phyloP scores from a whole-genome alignment of 495 filamentous ascomycete genomes.

The Podospora anserina region DNA sequence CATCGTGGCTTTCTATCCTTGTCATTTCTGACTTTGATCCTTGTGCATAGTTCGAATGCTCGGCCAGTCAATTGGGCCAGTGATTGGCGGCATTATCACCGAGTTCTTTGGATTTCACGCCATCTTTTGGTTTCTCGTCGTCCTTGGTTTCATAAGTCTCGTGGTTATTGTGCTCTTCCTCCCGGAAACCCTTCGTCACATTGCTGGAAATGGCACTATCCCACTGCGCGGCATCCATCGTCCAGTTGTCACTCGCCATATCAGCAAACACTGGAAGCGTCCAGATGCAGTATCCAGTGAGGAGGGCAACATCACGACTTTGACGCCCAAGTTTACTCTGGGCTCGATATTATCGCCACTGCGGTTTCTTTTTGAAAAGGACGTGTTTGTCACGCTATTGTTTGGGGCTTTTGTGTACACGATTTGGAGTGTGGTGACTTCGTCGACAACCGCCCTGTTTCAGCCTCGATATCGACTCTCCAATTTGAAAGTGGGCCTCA shows the following conservation, averaged over 20 bases:
- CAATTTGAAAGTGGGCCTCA: slow-evolving; percentile 50
- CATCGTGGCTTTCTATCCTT: neutral
- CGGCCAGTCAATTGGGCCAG: slow-evolving; percentile 55
- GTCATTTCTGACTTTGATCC: neutral
- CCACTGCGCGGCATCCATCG: slow-evolving; percentile 34
- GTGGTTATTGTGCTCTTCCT: slow-evolving; percentile 46
- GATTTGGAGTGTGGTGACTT: slow-evolving; percentile 33
- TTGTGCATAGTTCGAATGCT: slow-evolving; percentile 33
- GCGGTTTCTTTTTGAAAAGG: slow-evolving; percentile 57
- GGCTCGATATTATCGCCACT: slow-evolving; percentile 53
- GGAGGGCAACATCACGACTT: slow-evolving; percentile 17
- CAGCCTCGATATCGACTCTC: slow-evolving; percentile 44
- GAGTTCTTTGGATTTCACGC: slow-evolving; percentile 61
- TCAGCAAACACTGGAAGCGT: slow-evolving; percentile 36
- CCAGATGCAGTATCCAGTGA: neutral
- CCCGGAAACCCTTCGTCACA: slow-evolving; percentile 62
- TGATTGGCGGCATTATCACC: slow-evolving; percentile 61
- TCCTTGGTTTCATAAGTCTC: slow-evolving; percentile 44
- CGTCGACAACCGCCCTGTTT: slow-evolving; percentile 39
- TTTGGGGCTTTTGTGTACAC: slow-evolving; percentile 43
- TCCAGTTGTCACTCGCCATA: slow-evolving; percentile 40
- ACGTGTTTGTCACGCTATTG: slow-evolving; percentile 54
- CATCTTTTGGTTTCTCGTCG: slow-evolving; percentile 67
- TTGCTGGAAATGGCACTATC: slow-evolving; percentile 59
- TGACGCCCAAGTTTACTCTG: slow-evolving; percentile 42